Evolutionary conservation across 176 grass and related monocot species (phyloP).

Genomic region (Rhynchospora tenuis): DNA sequence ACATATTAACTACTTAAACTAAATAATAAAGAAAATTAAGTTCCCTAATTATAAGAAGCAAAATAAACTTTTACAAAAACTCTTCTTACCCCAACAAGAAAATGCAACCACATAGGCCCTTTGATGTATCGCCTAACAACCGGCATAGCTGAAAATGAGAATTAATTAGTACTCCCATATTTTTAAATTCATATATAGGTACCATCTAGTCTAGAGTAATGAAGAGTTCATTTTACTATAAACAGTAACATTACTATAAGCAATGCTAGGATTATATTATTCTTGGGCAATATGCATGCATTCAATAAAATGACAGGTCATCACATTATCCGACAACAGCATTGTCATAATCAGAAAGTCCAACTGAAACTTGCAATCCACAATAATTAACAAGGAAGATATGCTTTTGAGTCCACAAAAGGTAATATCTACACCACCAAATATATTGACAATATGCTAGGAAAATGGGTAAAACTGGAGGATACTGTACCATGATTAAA

Average conservation of each 20-base stretch:
- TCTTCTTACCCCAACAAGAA: conserved; percentile 88
- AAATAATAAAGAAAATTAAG: background rate
- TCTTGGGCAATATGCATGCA: background rate
- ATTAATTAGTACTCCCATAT: conserved; percentile 19
- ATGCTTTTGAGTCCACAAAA: background rate
- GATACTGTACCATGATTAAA: conserved; percentile 69
- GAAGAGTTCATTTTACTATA: background rate
- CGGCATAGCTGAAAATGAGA: conserved; percentile 63
- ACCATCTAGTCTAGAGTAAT: background rate
- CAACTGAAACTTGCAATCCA: background rate
- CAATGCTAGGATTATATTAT: background rate
- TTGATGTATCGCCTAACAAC: conserved; percentile 57
- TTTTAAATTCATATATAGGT: background rate
- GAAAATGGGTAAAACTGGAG: background rate
- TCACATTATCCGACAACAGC: background rate
- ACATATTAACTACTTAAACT: background rate
- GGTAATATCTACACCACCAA: background rate
- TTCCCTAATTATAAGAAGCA: background rate
- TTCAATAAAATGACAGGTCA: background rate
- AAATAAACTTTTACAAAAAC: background rate
- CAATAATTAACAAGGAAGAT: background rate
- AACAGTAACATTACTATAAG: background rate
- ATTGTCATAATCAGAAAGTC: background rate
- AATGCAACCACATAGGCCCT: conserved; percentile 95
- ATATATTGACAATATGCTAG: background rate